Evolutionary conservation across 2,329 filamentous ascomycete species (phyloP).

Genomic region (Apiospora pterosperma): DNA sequence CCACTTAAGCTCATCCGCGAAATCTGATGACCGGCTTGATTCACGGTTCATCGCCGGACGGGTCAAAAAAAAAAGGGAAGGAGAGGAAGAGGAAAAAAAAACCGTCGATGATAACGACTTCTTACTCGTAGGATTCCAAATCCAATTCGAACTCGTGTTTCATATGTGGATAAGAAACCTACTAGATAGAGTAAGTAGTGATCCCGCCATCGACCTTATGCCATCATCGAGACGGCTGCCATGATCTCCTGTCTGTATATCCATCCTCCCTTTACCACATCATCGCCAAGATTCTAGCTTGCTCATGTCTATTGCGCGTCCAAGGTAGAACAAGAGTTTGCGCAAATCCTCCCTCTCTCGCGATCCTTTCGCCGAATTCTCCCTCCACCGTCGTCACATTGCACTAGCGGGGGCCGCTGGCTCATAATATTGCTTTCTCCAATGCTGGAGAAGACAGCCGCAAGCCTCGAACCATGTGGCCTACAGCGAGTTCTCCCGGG

Average conservation of each 20-base stretch:
- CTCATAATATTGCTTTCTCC: conserved; percentile 10
- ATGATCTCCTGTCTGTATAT: background rate
- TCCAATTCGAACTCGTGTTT: background rate
- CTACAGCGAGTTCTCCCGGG: conserved; percentile 49
- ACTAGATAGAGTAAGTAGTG: too few species aligned
- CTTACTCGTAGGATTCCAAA: background rate
- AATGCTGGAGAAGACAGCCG: conserved; percentile 58
- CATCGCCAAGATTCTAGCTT: background rate
- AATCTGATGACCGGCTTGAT: background rate
- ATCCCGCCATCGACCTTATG: background rate
- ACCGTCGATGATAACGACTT: conserved; percentile 4
- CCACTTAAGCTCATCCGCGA: background rate
- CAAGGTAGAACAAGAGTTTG: background rate
- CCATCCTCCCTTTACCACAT: background rate
- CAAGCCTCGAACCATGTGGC: conserved; percentile 52
- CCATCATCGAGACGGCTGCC: background rate
- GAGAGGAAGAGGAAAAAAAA: background rate
- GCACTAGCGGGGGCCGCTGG: background rate
- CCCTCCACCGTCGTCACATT: background rate
- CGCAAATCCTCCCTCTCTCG: background rate
- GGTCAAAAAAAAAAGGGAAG: background rate
- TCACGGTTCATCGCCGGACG: background rate
- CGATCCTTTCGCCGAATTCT: background rate
- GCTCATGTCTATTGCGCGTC: background rate
- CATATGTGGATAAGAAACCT: background rate